Evolutionary conservation across 345 rosid genomes (phyloP).

Genomic region (Salix suchowensis): DNA sequence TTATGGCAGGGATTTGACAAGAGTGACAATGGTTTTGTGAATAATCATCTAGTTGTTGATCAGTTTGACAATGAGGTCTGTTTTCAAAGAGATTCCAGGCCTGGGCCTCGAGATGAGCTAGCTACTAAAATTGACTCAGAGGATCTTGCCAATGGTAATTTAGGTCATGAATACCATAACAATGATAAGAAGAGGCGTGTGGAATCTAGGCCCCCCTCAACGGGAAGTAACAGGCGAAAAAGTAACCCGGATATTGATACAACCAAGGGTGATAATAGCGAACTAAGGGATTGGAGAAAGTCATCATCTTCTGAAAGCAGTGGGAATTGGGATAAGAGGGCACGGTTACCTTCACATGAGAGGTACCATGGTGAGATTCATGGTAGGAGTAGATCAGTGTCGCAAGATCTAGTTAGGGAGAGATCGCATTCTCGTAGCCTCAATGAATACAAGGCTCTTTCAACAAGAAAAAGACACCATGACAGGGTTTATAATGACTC

Average conservation of each 20-base stretch:
- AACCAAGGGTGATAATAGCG: conserved; percentile 24
- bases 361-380: conserved; percentile 35
- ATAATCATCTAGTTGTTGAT: background rate
- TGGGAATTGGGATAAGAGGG: conserved; percentile 29
- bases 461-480: conserved; percentile 25
- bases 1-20: conserved; percentile 36
- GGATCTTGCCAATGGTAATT: conserved; percentile 36
- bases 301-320: conserved; percentile 37
- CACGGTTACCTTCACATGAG: conserved; percentile 31
- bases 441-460: conserved; percentile 39
- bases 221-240: conserved; percentile 37
- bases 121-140: conserved; percentile 13
- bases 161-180: conserved; percentile 13
- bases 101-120: conserved; percentile 14
- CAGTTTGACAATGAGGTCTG: conserved; percentile 8
- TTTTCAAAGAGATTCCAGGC: conserved; percentile 12
- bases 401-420: conserved; percentile 45
- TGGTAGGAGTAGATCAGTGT: conserved; percentile 43
- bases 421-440: conserved; percentile 46
- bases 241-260: conserved; percentile 28
- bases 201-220: conserved; percentile 25
- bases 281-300: conserved; percentile 27
- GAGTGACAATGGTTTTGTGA: conserved; percentile 1
- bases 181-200: conserved; percentile 19
- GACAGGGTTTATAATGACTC: conserved; percentile 30